phyloP scores from a whole-genome alignment of 2,329 filamentous ascomycete species.

The Talaromyces sp. region DNA sequence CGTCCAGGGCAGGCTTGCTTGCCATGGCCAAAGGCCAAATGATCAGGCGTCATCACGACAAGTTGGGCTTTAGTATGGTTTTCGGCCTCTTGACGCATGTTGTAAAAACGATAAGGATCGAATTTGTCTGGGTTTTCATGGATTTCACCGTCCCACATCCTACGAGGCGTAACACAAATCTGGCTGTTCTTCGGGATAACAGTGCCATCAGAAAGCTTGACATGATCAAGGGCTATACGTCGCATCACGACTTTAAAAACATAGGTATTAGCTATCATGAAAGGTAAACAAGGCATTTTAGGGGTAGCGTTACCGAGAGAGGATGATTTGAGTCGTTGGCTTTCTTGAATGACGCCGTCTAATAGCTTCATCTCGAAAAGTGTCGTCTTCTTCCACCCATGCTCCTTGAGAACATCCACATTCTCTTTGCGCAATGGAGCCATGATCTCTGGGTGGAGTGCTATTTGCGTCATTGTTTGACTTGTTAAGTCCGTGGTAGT shows the following conservation, averaged over 20 bases:
- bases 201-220: slow-evolving; percentile 43
- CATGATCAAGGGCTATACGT: slow-evolving; percentile 12
- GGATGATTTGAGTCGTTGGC: background rate
- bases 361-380: slow-evolving; percentile 21
- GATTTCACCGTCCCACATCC: slow-evolving; percentile 47
- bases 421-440: slow-evolving; percentile 35
- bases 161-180: slow-evolving; percentile 26
- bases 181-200: slow-evolving; percentile 46
- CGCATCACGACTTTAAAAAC: slow-evolving; percentile 18
- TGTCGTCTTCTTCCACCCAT: slow-evolving; percentile 16
- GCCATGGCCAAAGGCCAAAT: slow-evolving; percentile 59
- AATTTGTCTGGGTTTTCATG: slow-evolving; percentile 47
- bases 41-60: slow-evolving; percentile 31
- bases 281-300: background rate
- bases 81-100: background rate
- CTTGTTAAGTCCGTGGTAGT: slow-evolving; percentile 11
- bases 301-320: background rate
- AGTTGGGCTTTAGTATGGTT: background rate
- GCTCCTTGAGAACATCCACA: background rate
- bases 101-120: slow-evolving; percentile 50
- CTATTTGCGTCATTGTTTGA: background rate
- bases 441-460: slow-evolving; percentile 23
- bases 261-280: background rate
- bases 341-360: slow-evolving; percentile 25
- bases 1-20: slow-evolving; percentile 45